Percentiles rank a stretch among this genome's conserved stretches.
These are phyloP conservation scores for Mycena rebaudengoi DNA, from an alignment of 768 basidiomycete genomes.

Conservation along the genomic window DNA sequence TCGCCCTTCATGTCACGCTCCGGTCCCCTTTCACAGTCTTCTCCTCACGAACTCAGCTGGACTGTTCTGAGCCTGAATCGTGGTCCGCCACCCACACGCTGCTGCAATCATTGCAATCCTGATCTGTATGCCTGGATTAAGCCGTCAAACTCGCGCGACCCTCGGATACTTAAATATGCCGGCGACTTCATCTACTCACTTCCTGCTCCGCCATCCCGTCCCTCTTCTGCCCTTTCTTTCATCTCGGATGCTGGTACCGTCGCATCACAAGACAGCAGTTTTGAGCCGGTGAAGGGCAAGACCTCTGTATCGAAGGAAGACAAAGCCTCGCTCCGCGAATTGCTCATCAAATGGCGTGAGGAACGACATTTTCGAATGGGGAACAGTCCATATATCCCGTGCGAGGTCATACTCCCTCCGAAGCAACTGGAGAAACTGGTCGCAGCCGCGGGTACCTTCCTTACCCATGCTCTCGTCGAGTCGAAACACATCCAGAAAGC, in stretches of 20 bases:
- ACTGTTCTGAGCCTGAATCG: background rate
- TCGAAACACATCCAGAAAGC: background rate
- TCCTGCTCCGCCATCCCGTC: background rate
- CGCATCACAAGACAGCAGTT: background rate
- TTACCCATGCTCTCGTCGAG: background rate
- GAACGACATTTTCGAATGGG: background rate
- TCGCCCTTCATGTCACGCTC: background rate
- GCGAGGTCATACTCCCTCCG: background rate
- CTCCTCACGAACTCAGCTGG: constrained; percentile 1
- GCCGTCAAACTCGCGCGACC: background rate
- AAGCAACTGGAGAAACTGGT: background rate
- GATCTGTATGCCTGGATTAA: background rate
- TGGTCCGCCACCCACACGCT: background rate
- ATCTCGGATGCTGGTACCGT: background rate
- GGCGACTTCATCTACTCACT: background rate
- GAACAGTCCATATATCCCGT: background rate
- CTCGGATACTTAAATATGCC: background rate
- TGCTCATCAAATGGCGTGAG: background rate
- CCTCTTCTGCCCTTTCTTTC: background rate
- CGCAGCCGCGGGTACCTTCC: background rate
- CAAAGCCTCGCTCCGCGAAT: background rate
- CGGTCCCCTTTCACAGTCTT: background rate
- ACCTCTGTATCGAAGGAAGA: background rate
- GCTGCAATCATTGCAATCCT: constrained; percentile 15
- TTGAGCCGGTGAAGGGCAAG: background rate